Evolutionary conservation across 768 basidiomycete species (phyloP), one percentile per base, ranked within the genome.

Genomic region (Gyrodon lividus): DNA sequence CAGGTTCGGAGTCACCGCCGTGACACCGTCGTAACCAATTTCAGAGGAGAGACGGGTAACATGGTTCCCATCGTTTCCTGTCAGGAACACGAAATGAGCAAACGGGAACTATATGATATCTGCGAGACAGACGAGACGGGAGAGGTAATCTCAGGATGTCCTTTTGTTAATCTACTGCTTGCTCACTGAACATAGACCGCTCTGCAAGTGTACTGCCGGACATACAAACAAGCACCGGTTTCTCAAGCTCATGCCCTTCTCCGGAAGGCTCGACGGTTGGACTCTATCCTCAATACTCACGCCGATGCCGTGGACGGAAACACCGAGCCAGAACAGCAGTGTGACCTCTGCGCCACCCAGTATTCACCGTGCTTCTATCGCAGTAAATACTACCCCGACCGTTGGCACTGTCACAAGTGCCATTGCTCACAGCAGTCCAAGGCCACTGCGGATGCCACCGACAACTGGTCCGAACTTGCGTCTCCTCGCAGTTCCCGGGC

Each of bases 181-280:
- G n/a, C 16, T 28, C 16, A 22, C 40, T 31, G 23, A 19, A 34
- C 46, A 24, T 57, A 97, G 94, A 92, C 92, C 9, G 89, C 92
- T 0, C 77, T 98, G 17, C 92, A 97, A 70, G 83, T 90, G 12
- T 98, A 90, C 66, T 87, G 86, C 47, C 81, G 81, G 53, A 77
- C 81, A 10, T 95, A 93, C 76, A 98, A 98, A 68, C 86, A 86
- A 60, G 85, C 87, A 6, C 75, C 77, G 1, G 72, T 84, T 2
- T 74, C 74, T 12, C 84, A 89, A 59, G 84, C 91, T 2, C 92
- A 96, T 65, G 89, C 84, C 2, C 78, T 95, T 6, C 79, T 97
- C 22, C 89, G 96, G 45, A 95, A 95, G 69, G 94, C 94, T 7
- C 82, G 83, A 16, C 82, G 92, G 16, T 75, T 98, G 17, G 96